Evolutionary conservation across 2,329 filamentous ascomycete species (phyloP).

Genomic region (Blastomyces percursus): DNA sequence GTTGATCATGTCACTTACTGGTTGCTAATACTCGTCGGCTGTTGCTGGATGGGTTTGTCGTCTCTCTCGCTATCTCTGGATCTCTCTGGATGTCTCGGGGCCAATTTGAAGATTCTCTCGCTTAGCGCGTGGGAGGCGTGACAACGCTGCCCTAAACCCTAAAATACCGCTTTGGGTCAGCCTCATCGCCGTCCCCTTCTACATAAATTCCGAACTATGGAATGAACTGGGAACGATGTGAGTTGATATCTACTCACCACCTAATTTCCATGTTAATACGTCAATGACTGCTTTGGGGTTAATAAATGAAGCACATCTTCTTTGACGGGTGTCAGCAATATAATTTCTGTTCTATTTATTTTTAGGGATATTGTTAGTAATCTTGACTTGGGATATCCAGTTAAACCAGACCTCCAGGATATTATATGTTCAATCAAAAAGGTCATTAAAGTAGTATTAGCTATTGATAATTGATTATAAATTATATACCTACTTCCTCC

Average conservation of each 20-base stretch:
- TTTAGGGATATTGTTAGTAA: too few relatives aligned
- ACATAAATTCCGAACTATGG: neutral
- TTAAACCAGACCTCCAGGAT: too few relatives aligned
- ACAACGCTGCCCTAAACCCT: constrained; percentile 30
- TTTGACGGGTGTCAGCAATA: neutral
- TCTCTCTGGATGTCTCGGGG: constrained; percentile 19
- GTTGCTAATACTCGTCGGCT: constrained; percentile 35
- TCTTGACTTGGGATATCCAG: too few relatives aligned
- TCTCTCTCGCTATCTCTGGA: constrained; percentile 22
- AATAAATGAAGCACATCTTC: neutral
- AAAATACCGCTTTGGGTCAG: constrained; percentile 14
- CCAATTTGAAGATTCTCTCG: constrained; percentile 33
- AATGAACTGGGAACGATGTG: too few relatives aligned
- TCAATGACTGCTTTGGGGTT: neutral
- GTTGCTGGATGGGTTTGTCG: constrained; percentile 30
- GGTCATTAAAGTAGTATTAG: neutral
- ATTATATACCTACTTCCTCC: constrained; percentile 7
- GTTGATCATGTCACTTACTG: constrained; percentile 30
- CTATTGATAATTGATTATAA: neutral
- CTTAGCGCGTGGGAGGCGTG: constrained; percentile 33
- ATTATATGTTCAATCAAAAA: neutral
- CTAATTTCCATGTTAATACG: neutral
- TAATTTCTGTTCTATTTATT: neutral
- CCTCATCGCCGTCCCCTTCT: too few relatives aligned
- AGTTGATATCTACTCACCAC: too few relatives aligned